These are phyloP conservation scores for Hypoxylon fuscum DNA, from an alignment of 495 filamentous ascomycete species.

Conservation along the genomic window DNA sequence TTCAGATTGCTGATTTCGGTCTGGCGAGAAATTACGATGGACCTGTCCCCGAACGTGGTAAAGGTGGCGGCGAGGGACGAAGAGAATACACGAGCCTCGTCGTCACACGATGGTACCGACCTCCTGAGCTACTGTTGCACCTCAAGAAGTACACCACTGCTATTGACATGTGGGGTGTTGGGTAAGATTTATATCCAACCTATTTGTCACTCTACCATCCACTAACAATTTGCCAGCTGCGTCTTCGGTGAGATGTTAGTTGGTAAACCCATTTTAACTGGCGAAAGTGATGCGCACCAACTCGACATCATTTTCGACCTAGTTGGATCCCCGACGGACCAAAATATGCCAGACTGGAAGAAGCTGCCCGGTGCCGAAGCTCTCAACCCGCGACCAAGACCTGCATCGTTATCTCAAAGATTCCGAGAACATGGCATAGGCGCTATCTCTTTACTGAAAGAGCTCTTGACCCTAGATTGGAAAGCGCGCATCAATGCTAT, in stretches of 20 bases:
- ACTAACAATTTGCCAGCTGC: slow-evolving; percentile 66
- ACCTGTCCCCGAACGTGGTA: slow-evolving; percentile 76
- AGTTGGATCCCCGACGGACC: slow-evolving; percentile 89
- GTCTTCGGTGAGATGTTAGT: slow-evolving; percentile 99
- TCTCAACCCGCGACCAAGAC: slow-evolving; percentile 68
- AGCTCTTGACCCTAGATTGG: slow-evolving; percentile 91
- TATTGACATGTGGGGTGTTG: slow-evolving; percentile 98
- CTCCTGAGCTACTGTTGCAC: slow-evolving; percentile 89
- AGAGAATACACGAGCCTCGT: slow-evolving; percentile 95
- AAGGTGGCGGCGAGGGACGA: slow-evolving; percentile 82
- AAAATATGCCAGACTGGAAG: slow-evolving; percentile 93
- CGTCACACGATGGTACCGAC: slow-evolving; percentile 96
- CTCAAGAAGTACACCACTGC: slow-evolving; percentile 91
- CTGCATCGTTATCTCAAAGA: slow-evolving; percentile 70
- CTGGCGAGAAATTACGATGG: slow-evolving; percentile 94
- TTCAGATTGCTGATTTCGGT: slow-evolving; percentile 98
- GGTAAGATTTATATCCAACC: slow-evolving; percentile 62
- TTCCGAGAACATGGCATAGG: slow-evolving; percentile 76
- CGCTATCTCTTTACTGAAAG: slow-evolving; percentile 80
- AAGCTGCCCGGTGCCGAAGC: slow-evolving; percentile 82
- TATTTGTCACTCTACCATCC: no score
- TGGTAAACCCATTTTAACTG: slow-evolving; percentile 89
- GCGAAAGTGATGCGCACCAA: slow-evolving; percentile 88
- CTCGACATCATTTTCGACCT: slow-evolving; percentile 90
- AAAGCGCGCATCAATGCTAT: slow-evolving; percentile 88